Evolutionary conservation across 129 eudicot species (phyloP).

Genomic region (Oenanthe sinensis): DNA sequence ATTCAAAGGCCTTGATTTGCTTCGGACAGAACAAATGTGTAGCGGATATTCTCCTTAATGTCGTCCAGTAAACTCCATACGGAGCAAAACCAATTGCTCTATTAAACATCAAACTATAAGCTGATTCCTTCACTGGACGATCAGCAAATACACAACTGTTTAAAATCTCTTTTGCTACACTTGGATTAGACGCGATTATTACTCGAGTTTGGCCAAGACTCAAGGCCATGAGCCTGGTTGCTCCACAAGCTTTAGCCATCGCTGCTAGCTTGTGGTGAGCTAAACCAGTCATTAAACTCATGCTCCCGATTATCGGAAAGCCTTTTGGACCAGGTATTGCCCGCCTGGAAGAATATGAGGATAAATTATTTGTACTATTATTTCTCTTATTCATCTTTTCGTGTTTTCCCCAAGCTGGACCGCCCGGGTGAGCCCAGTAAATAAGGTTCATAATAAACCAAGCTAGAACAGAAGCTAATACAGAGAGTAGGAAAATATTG

Average conservation of each 20-base stretch:
- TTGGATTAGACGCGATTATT: conserved; percentile 64
- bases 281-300: conserved; percentile 66
- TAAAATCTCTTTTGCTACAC: conserved; percentile 66
- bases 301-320: conserved; percentile 67
- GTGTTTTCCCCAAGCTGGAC: conserved; percentile 63
- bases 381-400: conserved; percentile 10
- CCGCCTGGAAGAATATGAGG: neutral
- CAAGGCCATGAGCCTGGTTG: conserved; percentile 72
- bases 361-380: neutral
- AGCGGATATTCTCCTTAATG: conserved; percentile 59
- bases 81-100: conserved; percentile 93
- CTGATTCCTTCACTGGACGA: conserved; percentile 81
- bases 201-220: conserved; percentile 73
- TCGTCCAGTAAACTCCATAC: conserved; percentile 78
- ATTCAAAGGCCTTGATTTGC: conserved; percentile 49
- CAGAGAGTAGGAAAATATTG: conserved; percentile 21
- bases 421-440: conserved; percentile 54
- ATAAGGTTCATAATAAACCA: conserved; percentile 25
- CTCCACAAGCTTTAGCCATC: conserved; percentile 31
- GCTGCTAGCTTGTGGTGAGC: conserved; percentile 87
- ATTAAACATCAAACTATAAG: conserved; percentile 74
- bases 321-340: conserved; percentile 68
- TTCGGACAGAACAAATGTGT: conserved; percentile 72
- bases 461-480: conserved; percentile 16
- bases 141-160: conserved; percentile 56